Evolutionary conservation across 768 basidiomycete species (phyloP), one percentile per base, ranked within the genome.

Genomic region (Scleroderma bovista): DNA sequence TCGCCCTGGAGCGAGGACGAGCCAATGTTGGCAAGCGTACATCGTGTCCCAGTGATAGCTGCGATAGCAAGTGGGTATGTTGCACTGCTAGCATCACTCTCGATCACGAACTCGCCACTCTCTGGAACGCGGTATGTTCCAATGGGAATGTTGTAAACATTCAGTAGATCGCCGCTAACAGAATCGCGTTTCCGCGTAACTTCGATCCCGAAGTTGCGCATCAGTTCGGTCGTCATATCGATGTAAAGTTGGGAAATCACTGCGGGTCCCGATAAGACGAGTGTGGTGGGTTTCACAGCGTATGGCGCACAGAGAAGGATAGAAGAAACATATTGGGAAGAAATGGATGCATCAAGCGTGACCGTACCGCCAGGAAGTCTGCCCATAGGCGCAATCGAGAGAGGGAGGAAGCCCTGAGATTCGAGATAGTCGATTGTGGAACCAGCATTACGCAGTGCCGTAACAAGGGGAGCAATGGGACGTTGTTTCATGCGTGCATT

Each of bases 241-340:
- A 99, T 98, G 72, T 98, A 99, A 1, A 93, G 93, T 70, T 98
- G 95, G 6, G 93, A 96, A 64, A 99, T 97, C 62, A 98, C 96
- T 52, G 89, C 84, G 0, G 93, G 95, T 11, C 95, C 96, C 0
- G 81, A 87, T 53, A 99, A 79, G 69, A 96, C 88, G 46, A 98
- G 83, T 2, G 83, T 84, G 52, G 96, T 80, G n/a, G 86, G 76
- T 61, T 90, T 75, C 24, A 68, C 59, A 1, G 95, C 93, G 62
- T 98, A 99, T 2, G 95, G 96, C 0, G 96, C 94, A 63, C 93
- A 96, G 34, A 98, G 85, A 7, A 99, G 79, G 63, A 98, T 92
- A 9, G 93, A 94, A 4, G 93, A 96, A 32, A 98, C 96, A 62
- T 97, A 99, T 82, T 99, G 96, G 58, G 88, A 93, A 5, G 94